Evolutionary conservation across 345 rosid genomes (phyloP).

Genomic region (Eucalyptus erythrocorys): DNA sequence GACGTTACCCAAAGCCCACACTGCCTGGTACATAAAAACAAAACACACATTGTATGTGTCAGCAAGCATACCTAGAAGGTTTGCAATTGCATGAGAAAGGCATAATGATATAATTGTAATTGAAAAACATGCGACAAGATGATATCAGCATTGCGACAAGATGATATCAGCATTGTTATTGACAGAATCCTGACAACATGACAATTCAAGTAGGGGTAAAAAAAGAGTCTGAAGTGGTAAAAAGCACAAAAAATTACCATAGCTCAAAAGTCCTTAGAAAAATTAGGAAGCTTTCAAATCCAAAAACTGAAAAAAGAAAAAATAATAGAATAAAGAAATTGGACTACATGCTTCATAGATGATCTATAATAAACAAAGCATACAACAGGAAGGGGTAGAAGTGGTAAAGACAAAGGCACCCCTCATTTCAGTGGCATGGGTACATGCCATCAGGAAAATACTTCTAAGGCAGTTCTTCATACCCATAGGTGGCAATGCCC

Average conservation of each 20-base stretch:
- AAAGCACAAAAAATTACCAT: background rate
- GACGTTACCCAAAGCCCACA: constrained; percentile 66
- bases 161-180: background rate
- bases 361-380: background rate
- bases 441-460: background rate
- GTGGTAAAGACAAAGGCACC: background rate
- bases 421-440: background rate
- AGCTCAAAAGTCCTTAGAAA: background rate
- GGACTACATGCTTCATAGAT: background rate
- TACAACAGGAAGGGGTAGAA: background rate
- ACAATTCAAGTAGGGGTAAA: background rate
- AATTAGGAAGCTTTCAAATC: background rate
- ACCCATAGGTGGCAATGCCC: background rate
- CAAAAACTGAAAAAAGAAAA: background rate
- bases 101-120: background rate
- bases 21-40: constrained; percentile 18
- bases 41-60: background rate
- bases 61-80: background rate
- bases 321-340: background rate
- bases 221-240: background rate
- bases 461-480: background rate
- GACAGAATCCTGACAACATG: background rate
- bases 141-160: background rate
- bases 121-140: background rate
- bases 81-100: background rate